Evolutionary conservation across 371 early-diverging fungal genomes (phyloP).

Genomic region (Apophysomyces sp.): DNA sequence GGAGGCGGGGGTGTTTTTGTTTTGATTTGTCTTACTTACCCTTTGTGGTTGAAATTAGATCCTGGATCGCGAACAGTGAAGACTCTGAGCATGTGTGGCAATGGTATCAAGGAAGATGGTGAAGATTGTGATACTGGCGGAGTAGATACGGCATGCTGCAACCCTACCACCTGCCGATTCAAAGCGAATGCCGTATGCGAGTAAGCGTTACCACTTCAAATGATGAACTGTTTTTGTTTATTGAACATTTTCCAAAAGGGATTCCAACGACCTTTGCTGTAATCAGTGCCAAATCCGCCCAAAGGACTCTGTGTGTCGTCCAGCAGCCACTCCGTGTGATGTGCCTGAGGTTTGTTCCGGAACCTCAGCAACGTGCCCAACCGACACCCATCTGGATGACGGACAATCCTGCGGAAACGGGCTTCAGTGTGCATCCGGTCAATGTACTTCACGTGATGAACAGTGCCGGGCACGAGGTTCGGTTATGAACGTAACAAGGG

Average conservation of each 20-base stretch:
- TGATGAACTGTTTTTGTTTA: too few species aligned
- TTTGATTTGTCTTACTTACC: neutral
- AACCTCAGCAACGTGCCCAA: slow-evolving; percentile 70
- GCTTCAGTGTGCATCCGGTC: slow-evolving; percentile 81
- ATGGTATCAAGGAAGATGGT: slow-evolving; percentile 86
- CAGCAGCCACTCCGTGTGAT: slow-evolving; percentile 81
- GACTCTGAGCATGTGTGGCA: slow-evolving; percentile 82
- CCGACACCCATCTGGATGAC: slow-evolving; percentile 65
- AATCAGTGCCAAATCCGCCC: slow-evolving; percentile 67
- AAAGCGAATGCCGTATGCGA: slow-evolving; percentile 76
- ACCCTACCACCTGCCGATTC: slow-evolving; percentile 77
- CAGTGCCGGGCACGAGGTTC: slow-evolving; percentile 71
- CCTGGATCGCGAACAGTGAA: slow-evolving; percentile 51
- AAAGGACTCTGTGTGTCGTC: slow-evolving; percentile 69
- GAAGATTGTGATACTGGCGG: slow-evolving; percentile 96
- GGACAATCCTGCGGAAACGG: slow-evolving; percentile 63
- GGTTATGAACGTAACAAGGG: slow-evolving; percentile 37
- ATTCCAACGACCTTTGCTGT: slow-evolving; percentile 85
- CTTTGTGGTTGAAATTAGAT: slow-evolving; percentile 38
- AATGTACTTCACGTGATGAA: slow-evolving; percentile 84
- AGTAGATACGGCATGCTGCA: slow-evolving; percentile 79
- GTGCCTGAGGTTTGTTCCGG: slow-evolving; percentile 82
- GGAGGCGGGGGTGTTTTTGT: neutral
- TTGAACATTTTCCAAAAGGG: slow-evolving; percentile 38
- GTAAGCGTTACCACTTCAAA: too few species aligned